These are phyloP conservation scores for Parmelia sp. DNA, from an alignment of 495 filamentous ascomycete species.

Conservation along the genomic window DNA sequence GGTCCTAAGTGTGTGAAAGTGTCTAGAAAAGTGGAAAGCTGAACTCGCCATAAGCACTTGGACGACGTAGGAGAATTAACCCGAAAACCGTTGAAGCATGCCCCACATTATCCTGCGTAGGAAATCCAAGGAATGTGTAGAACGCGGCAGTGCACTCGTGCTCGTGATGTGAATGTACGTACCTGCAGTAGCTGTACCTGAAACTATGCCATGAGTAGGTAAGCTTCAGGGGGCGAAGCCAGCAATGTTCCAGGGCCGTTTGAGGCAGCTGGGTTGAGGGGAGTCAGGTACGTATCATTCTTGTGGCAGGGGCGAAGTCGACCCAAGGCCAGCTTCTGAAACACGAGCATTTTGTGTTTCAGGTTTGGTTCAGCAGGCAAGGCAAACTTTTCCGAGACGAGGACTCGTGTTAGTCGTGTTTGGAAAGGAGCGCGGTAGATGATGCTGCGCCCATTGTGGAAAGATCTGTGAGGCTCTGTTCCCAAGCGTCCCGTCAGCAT, in stretches of 20 bases:
- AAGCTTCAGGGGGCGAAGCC: slow-evolving; percentile 2
- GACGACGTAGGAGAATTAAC: slow-evolving; percentile 1
- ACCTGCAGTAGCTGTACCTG: slow-evolving; percentile 5
- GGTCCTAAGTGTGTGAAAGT: neutral
- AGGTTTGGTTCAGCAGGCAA: slow-evolving; percentile 9
- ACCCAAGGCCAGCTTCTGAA: slow-evolving; percentile 8
- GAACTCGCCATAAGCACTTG: neutral
- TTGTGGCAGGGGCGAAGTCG: slow-evolving; percentile 10
- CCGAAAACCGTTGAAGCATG: neutral
- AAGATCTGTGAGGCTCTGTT: neutral
- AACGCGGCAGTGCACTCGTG: neutral
- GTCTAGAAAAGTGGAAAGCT: neutral
- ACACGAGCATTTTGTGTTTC: slow-evolving; percentile 14
- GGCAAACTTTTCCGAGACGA: neutral
- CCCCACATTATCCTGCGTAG: neutral
- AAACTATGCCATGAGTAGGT: neutral
- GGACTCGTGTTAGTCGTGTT: slow-evolving; percentile 15
- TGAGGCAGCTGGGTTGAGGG: slow-evolving; percentile 1
- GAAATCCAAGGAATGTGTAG: neutral
- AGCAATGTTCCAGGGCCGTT: neutral
- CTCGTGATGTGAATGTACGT: neutral
- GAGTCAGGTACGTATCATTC: neutral
- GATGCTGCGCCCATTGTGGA: slow-evolving; percentile 8
- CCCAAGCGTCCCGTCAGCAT: neutral
- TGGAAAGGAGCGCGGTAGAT: slow-evolving; percentile 21